phyloP scores from a whole-genome alignment of 495 filamentous ascomycete genomes.

The Hypoxylon cercidicola region DNA sequence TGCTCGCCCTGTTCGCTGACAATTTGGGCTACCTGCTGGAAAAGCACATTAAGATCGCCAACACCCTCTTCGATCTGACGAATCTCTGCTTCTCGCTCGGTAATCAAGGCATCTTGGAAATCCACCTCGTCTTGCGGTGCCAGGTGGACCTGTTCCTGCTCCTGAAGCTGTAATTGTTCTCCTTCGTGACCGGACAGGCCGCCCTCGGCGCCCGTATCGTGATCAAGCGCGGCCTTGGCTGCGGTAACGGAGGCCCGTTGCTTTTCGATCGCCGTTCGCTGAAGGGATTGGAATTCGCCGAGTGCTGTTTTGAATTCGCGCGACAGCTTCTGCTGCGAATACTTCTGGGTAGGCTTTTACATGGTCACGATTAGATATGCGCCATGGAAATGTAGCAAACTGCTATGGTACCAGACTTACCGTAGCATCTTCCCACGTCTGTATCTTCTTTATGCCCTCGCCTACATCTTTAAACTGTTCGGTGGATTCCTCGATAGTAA shows the following conservation, averaged over 20 bases:
- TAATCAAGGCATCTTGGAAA: constrained; percentile 94
- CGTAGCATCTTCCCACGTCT: constrained; percentile 90
- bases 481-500: constrained; percentile 84
- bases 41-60: constrained; percentile 93
- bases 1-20: constrained; percentile 92
- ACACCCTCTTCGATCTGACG: constrained; percentile 96
- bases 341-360: constrained; percentile 83
- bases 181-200: constrained; percentile 46
- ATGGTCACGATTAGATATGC: constrained; percentile 32
- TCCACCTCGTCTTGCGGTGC: constrained; percentile 96
- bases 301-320: constrained; percentile 89
- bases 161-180: constrained; percentile 70
- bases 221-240: constrained; percentile 76
- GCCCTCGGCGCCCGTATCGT: constrained; percentile 53
- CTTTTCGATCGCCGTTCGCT: constrained; percentile 89
- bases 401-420: constrained; percentile 61
- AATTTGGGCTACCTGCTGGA: constrained; percentile 95
- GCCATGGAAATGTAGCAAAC: background rate
- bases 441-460: constrained; percentile 90
- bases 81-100: constrained; percentile 96
- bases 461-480: constrained; percentile 91
- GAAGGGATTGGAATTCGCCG: constrained; percentile 88
- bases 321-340: constrained; percentile 92
- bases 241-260: constrained; percentile 86
- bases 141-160: constrained; percentile 81